phyloP scores from a whole-genome alignment of 192 early-diverging fungal species.

The Piromyces finnis region DNA sequence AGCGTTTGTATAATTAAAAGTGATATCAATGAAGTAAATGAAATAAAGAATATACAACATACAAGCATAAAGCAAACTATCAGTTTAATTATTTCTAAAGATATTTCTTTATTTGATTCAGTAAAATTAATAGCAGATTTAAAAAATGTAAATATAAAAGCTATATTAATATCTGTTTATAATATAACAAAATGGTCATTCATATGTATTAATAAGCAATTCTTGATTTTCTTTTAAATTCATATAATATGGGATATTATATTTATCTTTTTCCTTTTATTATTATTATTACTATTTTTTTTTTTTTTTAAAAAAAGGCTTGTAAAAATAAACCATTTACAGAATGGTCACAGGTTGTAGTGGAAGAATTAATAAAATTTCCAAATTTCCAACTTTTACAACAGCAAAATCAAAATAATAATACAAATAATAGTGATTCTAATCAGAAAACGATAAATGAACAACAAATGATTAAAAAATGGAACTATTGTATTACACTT shows the following conservation, averaged over 20 bases:
- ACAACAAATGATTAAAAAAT: background rate
- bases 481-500: background rate
- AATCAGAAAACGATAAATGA: background rate
- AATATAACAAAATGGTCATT: background rate
- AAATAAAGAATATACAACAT: background rate
- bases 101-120: background rate
- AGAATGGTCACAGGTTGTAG: background rate
- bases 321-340: background rate
- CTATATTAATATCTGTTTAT: no score
- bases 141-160: no score
- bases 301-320: background rate
- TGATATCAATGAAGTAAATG: background rate
- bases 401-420: background rate
- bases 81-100: background rate
- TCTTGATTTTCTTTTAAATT: no score
- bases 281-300: no score
- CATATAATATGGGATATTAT: no score
- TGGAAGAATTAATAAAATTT: background rate
- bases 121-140: background rate
- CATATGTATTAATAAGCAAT: background rate
- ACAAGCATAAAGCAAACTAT: background rate
- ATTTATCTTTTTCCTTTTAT: no score
- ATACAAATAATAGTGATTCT: background rate
- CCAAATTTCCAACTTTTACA: background rate
- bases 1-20: background rate